Conservation (phyloP, 2,329 filamentous ascomycete genomes). For the Penicillium polonicum region DNA sequence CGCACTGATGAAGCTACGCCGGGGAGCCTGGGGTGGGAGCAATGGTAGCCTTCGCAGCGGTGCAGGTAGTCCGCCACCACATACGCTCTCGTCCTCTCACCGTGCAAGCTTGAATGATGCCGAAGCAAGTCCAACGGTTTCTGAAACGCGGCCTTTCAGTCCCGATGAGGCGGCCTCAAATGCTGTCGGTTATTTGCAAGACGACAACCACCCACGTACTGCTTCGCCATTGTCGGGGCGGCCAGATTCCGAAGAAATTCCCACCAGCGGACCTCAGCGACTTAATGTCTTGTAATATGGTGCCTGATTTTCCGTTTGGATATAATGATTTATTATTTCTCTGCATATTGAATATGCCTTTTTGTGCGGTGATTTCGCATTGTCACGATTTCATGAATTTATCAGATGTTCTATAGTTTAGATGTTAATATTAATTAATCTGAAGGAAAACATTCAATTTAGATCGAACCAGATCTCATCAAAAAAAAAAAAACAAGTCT, state of each 20-base stretch:
- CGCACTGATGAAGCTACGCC: conserved; percentile 69
- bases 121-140: conserved; percentile 31
- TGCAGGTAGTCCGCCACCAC: conserved; percentile 44
- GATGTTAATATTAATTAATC: conserved; percentile 4
- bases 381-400: conserved; percentile 7
- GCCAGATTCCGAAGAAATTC: conserved; percentile 13
- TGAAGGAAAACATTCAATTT: neutral
- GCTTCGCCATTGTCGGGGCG: conserved; percentile 13
- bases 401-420: neutral
- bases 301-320: conserved; percentile 2
- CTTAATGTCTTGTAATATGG: conserved; percentile 17
- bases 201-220: conserved; percentile 13
- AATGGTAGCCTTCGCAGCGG: conserved; percentile 67
- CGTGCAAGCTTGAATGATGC: conserved; percentile 37
- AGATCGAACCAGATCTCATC: neutral
- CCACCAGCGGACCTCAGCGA: conserved; percentile 9
- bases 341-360: conserved; percentile 8
- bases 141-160: conserved; percentile 12
- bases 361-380: neutral
- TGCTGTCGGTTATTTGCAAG: conserved; percentile 8
- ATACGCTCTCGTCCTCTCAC: conserved; percentile 34
- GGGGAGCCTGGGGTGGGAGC: conserved; percentile 77
- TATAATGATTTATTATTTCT: conserved; percentile 12
- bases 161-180: conserved; percentile 14
- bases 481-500: neutral